These are phyloP conservation scores for Pleurotus giganteus DNA, from an alignment of 768 basidiomycete genomes.

Conservation along the genomic window DNA sequence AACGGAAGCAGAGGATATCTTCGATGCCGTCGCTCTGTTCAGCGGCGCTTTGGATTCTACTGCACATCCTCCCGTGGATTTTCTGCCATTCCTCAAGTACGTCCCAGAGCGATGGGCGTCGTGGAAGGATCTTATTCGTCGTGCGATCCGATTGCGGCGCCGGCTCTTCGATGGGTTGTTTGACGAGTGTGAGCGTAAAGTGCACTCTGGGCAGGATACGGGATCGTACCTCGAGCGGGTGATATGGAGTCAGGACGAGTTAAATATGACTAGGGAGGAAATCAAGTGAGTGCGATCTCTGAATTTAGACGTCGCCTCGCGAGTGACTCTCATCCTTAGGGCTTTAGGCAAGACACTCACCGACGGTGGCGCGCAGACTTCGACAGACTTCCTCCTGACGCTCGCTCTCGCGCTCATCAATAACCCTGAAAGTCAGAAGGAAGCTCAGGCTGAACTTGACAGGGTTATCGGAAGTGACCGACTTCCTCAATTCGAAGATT, in stretches of 20 bases:
- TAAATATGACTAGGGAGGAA: background rate
- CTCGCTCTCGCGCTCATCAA: background rate
- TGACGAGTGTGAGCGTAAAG: background rate
- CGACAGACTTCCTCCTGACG: background rate
- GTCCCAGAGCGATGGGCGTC: slow-evolving; percentile 17
- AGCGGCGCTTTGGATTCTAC: slow-evolving; percentile 4
- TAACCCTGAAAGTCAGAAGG: slow-evolving; percentile 14
- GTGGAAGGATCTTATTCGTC: slow-evolving; percentile 3
- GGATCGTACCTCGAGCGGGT: background rate
- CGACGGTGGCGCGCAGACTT: background rate
- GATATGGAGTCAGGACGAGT: background rate
- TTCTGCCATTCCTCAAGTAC: slow-evolving; percentile 15
- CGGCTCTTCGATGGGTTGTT: background rate
- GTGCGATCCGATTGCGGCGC: slow-evolving; percentile 1
- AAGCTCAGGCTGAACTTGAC: slow-evolving; percentile 18
- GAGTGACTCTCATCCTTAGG: background rate
- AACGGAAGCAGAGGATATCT: background rate
- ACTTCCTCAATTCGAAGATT: slow-evolving; percentile 20
- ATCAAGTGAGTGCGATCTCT: slow-evolving; percentile 1
- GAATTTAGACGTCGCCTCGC: background rate
- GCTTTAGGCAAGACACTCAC: background rate
- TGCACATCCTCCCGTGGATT: slow-evolving; percentile 13
- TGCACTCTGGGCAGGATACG: background rate
- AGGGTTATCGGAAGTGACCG: slow-evolving; percentile 20
- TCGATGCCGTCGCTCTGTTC: background rate